phyloP scores from a whole-genome alignment of 768 basidiomycete species.

The Naganishia kalamii region DNA sequence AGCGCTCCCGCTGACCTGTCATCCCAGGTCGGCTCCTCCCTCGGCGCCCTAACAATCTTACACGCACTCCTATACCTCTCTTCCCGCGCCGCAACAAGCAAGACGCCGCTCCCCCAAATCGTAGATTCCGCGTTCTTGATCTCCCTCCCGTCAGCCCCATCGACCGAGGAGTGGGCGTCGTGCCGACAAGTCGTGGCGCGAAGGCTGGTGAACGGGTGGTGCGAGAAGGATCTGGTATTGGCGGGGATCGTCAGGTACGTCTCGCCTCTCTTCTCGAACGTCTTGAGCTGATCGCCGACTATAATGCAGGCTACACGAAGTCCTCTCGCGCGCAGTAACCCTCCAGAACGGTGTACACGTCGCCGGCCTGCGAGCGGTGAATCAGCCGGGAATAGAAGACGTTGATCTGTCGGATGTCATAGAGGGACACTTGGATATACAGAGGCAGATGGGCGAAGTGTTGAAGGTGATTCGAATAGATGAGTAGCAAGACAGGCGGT shows the following conservation, averaged over 20 bases:
- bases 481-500: conserved; percentile 19
- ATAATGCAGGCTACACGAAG: conserved; percentile 46
- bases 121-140: conserved; percentile 50
- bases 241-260: conserved; percentile 46
- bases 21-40: conserved; percentile 48
- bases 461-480: conserved; percentile 38
- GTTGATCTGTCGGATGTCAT: conserved; percentile 44
- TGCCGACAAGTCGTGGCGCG: conserved; percentile 45
- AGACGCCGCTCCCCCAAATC: conserved; percentile 34
- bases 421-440: conserved; percentile 45
- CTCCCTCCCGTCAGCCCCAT: conserved; percentile 48
- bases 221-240: conserved; percentile 46
- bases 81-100: conserved; percentile 21
- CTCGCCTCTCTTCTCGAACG: not conserved
- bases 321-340: conserved; percentile 44
- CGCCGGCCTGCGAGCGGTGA: conserved; percentile 44
- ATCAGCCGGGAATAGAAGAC: conserved; percentile 45
- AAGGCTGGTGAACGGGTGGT: conserved; percentile 48
- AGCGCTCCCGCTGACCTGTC: not conserved
- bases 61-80: conserved; percentile 45
- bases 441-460: conserved; percentile 44
- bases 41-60: conserved; percentile 49
- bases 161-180: conserved; percentile 44
- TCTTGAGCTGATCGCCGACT: not conserved
- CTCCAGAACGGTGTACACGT: conserved; percentile 40